Base-by-base conservation (phyloP, 805 yeast genomes). In the Wickerhamiella shivajii region DNA sequence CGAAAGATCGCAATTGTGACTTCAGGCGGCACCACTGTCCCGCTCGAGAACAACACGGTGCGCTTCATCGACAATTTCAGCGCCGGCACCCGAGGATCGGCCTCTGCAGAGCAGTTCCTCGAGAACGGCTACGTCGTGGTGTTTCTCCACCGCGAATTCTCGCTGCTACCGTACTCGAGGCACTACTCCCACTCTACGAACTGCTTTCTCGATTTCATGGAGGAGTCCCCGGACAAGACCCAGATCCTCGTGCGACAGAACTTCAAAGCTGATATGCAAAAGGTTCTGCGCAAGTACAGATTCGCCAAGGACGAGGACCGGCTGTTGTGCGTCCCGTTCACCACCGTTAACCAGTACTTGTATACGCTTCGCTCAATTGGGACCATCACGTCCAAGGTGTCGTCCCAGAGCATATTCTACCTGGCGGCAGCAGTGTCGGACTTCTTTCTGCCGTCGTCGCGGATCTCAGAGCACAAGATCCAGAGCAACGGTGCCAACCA, bases 371-470 rank as follows among this genome's bases (percentile, higher is more conserved):
- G 74, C 42, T 57, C 71, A 23, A 61, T 80, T 7, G 75, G 90
- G 1, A 64, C 66, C 41, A 61, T 65, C 27, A 53, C 87, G 48
- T 67, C 73, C 34, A 52, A 69, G 24, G 77, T 73, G 3, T 54
- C 35, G 27, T 44, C 35, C 26, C 34, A 65, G 4, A 60, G 59
- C 35, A 52, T 90, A 25, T 81, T 87, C 51, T 90, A 77, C 51
- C 63, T 90, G 34, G 98, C 98, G 0, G 97, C 98, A 6, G 98
- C 98, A 0, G 99, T 90, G 0, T 80, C 94, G 6, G 99, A 90
- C 53, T 90, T 90, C 56, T 90, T 85, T 58, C 64, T 90, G 26
- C 98, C 98, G 2, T 69, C 69, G 27, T 74, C 85, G 1, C 66
- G 80, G 43, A 63, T 84, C 46, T 93, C 96, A 2, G 84, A 83